These are phyloP conservation scores for Vicia sativa DNA, from an alignment of 306 rosid species.

Conservation along the genomic window DNA sequence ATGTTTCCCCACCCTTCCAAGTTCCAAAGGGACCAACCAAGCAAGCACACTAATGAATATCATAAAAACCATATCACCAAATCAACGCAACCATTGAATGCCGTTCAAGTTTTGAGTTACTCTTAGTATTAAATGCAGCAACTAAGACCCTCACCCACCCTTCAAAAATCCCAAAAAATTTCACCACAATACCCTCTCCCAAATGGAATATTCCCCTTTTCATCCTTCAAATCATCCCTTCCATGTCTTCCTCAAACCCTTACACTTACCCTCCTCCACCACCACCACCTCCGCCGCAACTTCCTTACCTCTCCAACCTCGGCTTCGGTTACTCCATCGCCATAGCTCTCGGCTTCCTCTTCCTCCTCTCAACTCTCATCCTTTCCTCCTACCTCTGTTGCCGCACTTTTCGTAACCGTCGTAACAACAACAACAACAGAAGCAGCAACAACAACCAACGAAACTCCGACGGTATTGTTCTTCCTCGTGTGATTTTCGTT, in stretches of 20 bases:
- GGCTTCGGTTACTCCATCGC: slow-evolving; percentile 96
- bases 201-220: slow-evolving; percentile 63
- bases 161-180: slow-evolving; percentile 32
- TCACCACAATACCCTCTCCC: slow-evolving; percentile 33
- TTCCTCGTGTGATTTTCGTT: slow-evolving; percentile 78
- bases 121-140: slow-evolving; percentile 74
- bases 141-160: slow-evolving; percentile 70
- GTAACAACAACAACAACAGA: neutral
- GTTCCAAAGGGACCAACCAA: slow-evolving; percentile 22
- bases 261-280: slow-evolving; percentile 32
- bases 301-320: slow-evolving; percentile 60
- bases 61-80: slow-evolving; percentile 14
- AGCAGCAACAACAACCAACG: too few relatives aligned
- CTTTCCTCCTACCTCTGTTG: slow-evolving; percentile 90
- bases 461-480: slow-evolving; percentile 53
- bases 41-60: neutral
- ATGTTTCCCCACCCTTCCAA: neutral
- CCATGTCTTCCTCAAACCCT: slow-evolving; percentile 34
- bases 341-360: slow-evolving; percentile 82
- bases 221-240: slow-evolving; percentile 19
- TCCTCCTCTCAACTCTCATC: slow-evolving; percentile 77
- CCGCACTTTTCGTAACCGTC: slow-evolving; percentile 53
- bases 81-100: slow-evolving; percentile 46
- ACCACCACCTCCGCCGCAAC: slow-evolving; percentile 36
- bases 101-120: slow-evolving; percentile 7